A percentile compares a stretch with the other conserved stretches of the same genome.
These are phyloP conservation scores for Tylopilus felleus DNA, from an alignment of 768 basidiomycete species.

Conservation along the genomic window DNA sequence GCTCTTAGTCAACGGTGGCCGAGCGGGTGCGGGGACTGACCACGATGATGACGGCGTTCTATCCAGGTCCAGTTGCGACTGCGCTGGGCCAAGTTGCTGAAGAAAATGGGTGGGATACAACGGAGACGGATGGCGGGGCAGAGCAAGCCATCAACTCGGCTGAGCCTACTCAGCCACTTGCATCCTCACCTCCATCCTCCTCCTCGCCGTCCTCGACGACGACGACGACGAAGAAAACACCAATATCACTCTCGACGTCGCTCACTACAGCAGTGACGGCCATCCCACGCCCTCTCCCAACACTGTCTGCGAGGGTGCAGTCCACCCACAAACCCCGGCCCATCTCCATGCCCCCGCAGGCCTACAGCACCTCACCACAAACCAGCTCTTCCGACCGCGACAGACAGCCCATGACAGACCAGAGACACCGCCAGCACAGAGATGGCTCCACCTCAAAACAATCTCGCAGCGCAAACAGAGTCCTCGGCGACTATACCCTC, in stretches of 20 bases:
- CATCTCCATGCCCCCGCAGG: slow-evolving; percentile 73
- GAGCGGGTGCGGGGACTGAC: slow-evolving; percentile 7
- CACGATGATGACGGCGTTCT: slow-evolving; percentile 34
- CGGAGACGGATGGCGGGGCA: neutral
- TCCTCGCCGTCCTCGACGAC: slow-evolving; percentile 7
- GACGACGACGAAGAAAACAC: slow-evolving; percentile 10
- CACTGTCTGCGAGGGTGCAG: slow-evolving; percentile 20
- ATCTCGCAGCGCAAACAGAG: slow-evolving; percentile 41
- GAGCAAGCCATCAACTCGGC: slow-evolving; percentile 35
- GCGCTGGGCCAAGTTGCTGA: slow-evolving; percentile 51
- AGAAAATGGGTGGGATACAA: slow-evolving; percentile 39
- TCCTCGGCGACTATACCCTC: slow-evolving; percentile 92
- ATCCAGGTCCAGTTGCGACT: slow-evolving; percentile 46
- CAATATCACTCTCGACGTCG: neutral
- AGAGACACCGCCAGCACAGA: slow-evolving; percentile 29
- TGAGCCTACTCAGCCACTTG: slow-evolving; percentile 24
- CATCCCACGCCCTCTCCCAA: slow-evolving; percentile 33
- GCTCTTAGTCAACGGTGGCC: slow-evolving; percentile 14
- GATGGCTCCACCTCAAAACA: slow-evolving; percentile 34
- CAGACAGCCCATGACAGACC: slow-evolving; percentile 26
- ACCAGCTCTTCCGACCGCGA: slow-evolving; percentile 34
- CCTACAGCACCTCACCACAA: slow-evolving; percentile 35
- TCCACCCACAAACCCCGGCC: slow-evolving; percentile 49
- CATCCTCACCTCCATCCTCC: slow-evolving; percentile 16
- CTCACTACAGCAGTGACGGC: slow-evolving; percentile 25